phyloP scores from a whole-genome alignment of 306 rosid species.

The Prunus fruticosa region DNA sequence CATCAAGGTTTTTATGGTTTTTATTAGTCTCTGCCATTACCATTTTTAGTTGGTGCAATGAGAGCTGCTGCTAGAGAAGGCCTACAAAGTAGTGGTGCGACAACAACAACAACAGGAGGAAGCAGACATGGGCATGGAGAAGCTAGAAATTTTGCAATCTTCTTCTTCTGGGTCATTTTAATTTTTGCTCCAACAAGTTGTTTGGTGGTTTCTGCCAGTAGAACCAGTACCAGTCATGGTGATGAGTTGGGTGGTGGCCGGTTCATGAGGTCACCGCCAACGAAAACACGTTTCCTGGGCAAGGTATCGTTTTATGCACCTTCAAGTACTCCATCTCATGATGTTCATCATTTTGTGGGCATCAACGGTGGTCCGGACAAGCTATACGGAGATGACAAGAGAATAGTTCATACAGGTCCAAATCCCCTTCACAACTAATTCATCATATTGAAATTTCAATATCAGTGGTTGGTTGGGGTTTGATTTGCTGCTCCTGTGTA shows the following conservation, averaged over 20 bases:
- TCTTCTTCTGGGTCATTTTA: constrained; percentile 61
- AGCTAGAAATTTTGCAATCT: constrained; percentile 24
- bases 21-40: not conserved
- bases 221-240: not conserved
- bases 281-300: constrained; percentile 29
- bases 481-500: not conserved
- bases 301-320: constrained; percentile 45
- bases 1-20: not conserved
- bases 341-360: constrained; percentile 6
- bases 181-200: constrained; percentile 43
- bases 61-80: constrained; percentile 41
- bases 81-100: not conserved
- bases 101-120: constrained; percentile 24
- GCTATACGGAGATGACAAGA: constrained; percentile 54
- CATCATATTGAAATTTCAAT: not conserved
- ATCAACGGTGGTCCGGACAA: constrained; percentile 20
- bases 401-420: constrained; percentile 83
- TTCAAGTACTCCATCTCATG: constrained; percentile 14
- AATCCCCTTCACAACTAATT: constrained; percentile 91
- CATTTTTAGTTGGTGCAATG: constrained; percentile 40
- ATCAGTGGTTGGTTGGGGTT: not conserved
- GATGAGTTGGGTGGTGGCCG: not conserved
- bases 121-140: constrained; percentile 6
- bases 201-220: constrained; percentile 12
- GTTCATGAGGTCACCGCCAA: constrained; percentile 13